phyloP scores from a whole-genome alignment of 202 grass and related monocot species.

The Hordeum pubiflorum region DNA sequence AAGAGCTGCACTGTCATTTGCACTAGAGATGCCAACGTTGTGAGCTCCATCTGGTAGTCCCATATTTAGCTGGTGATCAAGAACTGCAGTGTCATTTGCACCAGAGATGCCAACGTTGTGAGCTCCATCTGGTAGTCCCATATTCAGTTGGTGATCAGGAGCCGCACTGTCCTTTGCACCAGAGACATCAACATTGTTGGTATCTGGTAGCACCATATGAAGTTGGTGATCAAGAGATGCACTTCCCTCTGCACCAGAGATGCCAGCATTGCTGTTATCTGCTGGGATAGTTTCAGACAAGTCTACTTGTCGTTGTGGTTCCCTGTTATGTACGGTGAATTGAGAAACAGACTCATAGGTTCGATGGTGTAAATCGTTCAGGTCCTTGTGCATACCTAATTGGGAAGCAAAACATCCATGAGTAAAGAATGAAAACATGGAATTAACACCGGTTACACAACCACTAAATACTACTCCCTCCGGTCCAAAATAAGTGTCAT shows the following conservation, averaged over 20 bases:
- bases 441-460: background rate
- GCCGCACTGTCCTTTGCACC: background rate
- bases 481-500: too few species aligned
- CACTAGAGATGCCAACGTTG: slow-evolving; percentile 22
- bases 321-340: slow-evolving; percentile 15
- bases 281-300: slow-evolving; percentile 19
- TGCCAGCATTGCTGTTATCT: slow-evolving; percentile 12
- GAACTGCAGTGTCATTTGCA: background rate
- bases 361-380: slow-evolving; percentile 44
- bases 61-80: background rate
- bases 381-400: slow-evolving; percentile 58
- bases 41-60: background rate
- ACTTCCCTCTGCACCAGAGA: slow-evolving; percentile 24
- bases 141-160: background rate
- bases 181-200: background rate
- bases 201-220: background rate
- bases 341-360: slow-evolving; percentile 41
- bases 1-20: slow-evolving; percentile 10
- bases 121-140: too few species aligned
- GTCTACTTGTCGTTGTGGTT: slow-evolving; percentile 12
- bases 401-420: slow-evolving; percentile 21
- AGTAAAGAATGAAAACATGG: slow-evolving; percentile 7
- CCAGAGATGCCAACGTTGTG: background rate
- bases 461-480: background rate
- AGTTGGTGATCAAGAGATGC: slow-evolving; percentile 18